These are phyloP conservation scores for Aspergillus piperis DNA, from an alignment of 2,329 filamentous ascomycete species.

Conservation along the genomic window DNA sequence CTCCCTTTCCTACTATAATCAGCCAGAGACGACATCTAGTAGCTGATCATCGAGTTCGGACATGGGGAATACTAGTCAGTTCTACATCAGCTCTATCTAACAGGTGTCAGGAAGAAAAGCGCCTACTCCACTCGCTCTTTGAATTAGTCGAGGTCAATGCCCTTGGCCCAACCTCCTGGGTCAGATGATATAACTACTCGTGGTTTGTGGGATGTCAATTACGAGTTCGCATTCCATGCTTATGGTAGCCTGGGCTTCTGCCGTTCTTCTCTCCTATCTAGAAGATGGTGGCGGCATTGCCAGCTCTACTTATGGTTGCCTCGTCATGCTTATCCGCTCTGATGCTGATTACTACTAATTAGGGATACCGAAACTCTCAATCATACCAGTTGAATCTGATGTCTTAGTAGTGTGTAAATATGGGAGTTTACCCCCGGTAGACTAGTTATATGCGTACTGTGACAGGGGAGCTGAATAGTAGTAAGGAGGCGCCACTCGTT, in stretches of 20 bases:
- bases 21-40: slow-evolving; percentile 7
- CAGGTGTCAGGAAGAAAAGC: neutral
- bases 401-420: neutral
- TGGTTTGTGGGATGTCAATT: neutral
- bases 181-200: slow-evolving; percentile 19
- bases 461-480: too few species aligned
- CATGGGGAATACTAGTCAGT: slow-evolving; percentile 6
- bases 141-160: slow-evolving; percentile 14
- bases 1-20: neutral
- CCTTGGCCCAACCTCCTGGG: slow-evolving; percentile 11
- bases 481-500: too few species aligned
- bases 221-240: neutral
- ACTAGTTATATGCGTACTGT: neutral
- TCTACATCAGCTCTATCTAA: slow-evolving; percentile 2
- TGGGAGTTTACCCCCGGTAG: neutral
- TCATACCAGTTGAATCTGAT: neutral
- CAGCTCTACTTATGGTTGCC: slow-evolving; percentile 7
- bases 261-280: neutral
- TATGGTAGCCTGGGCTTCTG: neutral
- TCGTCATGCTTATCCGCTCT: slow-evolving; percentile 3
- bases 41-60: neutral
- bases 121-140: neutral
- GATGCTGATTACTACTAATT: neutral
- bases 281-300: neutral
- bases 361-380: neutral